A percentile compares a stretch with the other conserved stretches of the same genome.
Conservation (phyloP, 108 stramenopile species). For the Schizochytrium sp. region DNA sequence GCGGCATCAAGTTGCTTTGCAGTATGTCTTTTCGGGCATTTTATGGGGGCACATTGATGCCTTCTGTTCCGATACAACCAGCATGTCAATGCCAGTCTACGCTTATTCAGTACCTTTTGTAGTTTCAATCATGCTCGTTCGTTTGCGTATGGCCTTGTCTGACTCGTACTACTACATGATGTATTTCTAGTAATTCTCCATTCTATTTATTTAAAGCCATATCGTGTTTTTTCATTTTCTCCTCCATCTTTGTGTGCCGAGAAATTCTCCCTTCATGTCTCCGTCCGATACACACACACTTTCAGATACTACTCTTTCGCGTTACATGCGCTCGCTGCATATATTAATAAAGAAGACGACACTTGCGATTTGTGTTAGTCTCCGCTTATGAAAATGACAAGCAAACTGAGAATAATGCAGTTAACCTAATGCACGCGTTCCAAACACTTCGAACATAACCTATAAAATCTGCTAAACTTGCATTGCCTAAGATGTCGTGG, state of each 20-base stretch:
- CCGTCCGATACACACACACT: neutral
- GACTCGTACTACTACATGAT: conserved; percentile 57
- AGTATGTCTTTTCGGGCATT: conserved; percentile 25
- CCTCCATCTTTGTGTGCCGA: neutral
- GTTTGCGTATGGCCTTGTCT: conserved; percentile 26
- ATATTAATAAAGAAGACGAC: neutral
- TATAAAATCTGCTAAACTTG: no score
- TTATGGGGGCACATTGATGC: conserved; percentile 7
- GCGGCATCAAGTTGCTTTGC: neutral
- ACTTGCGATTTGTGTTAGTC: no score
- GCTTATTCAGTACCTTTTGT: conserved; percentile 59
- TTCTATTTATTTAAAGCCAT: no score
- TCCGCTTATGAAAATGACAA: no score
- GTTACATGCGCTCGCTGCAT: neutral
- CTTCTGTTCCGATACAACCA: neutral
- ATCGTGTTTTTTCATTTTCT: neutral
- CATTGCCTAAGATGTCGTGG: no score
- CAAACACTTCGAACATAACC: no score
- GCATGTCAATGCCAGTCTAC: conserved; percentile 52
- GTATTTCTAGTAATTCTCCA: neutral
- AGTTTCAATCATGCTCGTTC: conserved; percentile 46
- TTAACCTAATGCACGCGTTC: no score
- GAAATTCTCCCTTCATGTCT: neutral
- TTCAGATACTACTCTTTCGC: neutral
- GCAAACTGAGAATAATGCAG: no score